Base-by-base conservation (phyloP, 371 early-diverging fungal species). In the Furculomyces boomerangus region DNA sequence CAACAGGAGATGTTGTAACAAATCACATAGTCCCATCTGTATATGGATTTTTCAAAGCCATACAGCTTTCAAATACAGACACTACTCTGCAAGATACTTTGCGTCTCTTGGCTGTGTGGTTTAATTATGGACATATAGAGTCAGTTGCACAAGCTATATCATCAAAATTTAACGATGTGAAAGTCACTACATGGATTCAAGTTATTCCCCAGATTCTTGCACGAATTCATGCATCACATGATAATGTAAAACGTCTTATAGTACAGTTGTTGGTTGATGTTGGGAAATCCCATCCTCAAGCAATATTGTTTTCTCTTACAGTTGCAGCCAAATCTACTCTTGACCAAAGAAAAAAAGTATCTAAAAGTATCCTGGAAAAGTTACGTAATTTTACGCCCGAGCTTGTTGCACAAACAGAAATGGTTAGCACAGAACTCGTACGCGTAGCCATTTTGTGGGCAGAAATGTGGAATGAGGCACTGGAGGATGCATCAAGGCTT, bases 121-220 rank as follows among this genome's bases (percentile, higher is more conserved):
- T 98, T 68, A 92, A 92, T 67, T 92, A 90, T 65, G 95, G 92
- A 1, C 80, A 84, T 59, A 80, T 86, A 26, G 75, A 76, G 8
- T 88, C 92, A 54, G 95, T 98, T 25, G 82, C 86, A 56, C 68
- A 73, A 16, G 89, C 91, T 2, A 80, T 98, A 43, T 77, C 73
- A 2, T 89, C 90, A 53, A 93, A 93, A 0, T 89, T 93, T 66
- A 78, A 78, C 29, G 80, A 74, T n/a, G 90, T 96, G 28, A 84
- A 81, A 58, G 85, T 93, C 51, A 92, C 92, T 50, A 93, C 93
- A 0, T 96, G 97, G 98, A 71, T 96, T 28, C 92, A 96, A 67
- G 98, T 96, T 20, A 96, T 98, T 60, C 98, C 98, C 10, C 96
- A 94, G 76, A 69, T 98, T 28, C 93, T 98, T 74, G 98, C 96